These are phyloP conservation scores for Pichia phayaonensis DNA, from an alignment of 805 yeast species.

Conservation along the genomic window DNA sequence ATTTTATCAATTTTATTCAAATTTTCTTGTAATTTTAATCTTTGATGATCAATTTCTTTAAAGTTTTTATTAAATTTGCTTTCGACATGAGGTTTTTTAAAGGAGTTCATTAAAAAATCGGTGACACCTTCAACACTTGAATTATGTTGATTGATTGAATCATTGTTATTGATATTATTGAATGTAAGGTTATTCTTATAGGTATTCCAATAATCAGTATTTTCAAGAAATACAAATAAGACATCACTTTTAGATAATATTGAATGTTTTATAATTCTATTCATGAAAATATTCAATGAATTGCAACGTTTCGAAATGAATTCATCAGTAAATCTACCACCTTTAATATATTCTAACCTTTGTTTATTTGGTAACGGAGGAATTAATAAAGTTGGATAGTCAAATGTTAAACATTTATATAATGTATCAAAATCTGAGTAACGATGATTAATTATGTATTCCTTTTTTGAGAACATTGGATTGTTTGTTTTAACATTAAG, in stretches of 20 bases:
- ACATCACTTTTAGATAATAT: slow-evolving; percentile 60
- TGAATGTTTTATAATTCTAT: slow-evolving; percentile 70
- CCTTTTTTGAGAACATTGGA: slow-evolving; percentile 42
- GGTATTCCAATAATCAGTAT: slow-evolving; percentile 61
- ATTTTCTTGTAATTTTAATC: slow-evolving; percentile 81
- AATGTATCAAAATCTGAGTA: slow-evolving; percentile 82
- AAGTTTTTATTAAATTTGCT: slow-evolving; percentile 59
- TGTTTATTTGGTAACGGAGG: slow-evolving; percentile 95
- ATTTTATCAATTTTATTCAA: slow-evolving; percentile 70
- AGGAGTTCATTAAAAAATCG: slow-evolving; percentile 90
- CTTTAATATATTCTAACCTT: slow-evolving; percentile 84
- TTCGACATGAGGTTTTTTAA: slow-evolving; percentile 62
- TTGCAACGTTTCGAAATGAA: slow-evolving; percentile 79
- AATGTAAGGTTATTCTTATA: slow-evolving; percentile 50
- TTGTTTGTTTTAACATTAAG: slow-evolving; percentile 57
- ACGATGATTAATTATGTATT: slow-evolving; percentile 60
- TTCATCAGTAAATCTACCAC: slow-evolving; percentile 81
- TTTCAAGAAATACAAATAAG: slow-evolving; percentile 63
- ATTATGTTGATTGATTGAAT: background rate
- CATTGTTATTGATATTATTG: slow-evolving; percentile 14
- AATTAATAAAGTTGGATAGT: slow-evolving; percentile 75
- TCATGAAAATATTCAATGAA: slow-evolving; percentile 69
- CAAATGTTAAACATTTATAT: slow-evolving; percentile 65
- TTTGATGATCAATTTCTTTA: slow-evolving; percentile 70
- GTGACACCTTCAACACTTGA: slow-evolving; percentile 64